phyloP scores from a whole-genome alignment of 2,329 filamentous ascomycete genomes.

The Calonectria fujianensis region DNA sequence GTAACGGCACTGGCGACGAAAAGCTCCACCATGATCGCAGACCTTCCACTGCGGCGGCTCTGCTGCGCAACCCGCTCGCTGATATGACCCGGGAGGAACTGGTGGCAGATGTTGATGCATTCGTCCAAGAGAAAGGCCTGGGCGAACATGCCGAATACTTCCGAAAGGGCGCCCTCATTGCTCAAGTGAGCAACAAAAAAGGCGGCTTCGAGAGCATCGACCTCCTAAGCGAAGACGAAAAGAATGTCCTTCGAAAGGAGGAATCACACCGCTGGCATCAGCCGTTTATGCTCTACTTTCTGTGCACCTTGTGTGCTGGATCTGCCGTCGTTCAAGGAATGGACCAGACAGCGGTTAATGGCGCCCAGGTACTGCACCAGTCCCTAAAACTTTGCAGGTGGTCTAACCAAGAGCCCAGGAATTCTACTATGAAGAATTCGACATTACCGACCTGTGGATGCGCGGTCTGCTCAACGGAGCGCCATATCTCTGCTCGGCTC shows the following conservation, averaged over 20 bases:
- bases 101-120: conserved; percentile 44
- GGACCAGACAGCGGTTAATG: conserved; percentile 78
- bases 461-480: conserved; percentile 73
- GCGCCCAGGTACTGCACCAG: conserved; percentile 62
- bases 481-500: conserved; percentile 71
- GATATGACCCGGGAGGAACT: conserved; percentile 45
- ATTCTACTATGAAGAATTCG: conserved; percentile 58
- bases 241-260: conserved; percentile 62
- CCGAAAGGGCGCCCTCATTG: conserved; percentile 60
- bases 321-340: conserved; percentile 75
- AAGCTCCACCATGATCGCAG: neutral
- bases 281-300: conserved; percentile 62
- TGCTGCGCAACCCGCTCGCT: conserved; percentile 49
- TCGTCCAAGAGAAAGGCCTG: conserved; percentile 61
- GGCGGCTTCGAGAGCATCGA: conserved; percentile 53
- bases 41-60: conserved; percentile 30
- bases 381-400: too few relatives aligned
- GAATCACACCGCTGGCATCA: conserved; percentile 75
- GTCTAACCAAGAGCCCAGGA: conserved; percentile 50
- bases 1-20: conserved; percentile 11
- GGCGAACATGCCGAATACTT: conserved; percentile 65
- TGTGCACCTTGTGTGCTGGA: conserved; percentile 72
- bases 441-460: conserved; percentile 60
- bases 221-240: conserved; percentile 58
- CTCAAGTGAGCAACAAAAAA: conserved; percentile 53